Percentiles rank a stretch among this genome's conserved stretches.
Conservation (phyloP, 805 yeast genomes). For the Teunomyces tritomae region DNA sequence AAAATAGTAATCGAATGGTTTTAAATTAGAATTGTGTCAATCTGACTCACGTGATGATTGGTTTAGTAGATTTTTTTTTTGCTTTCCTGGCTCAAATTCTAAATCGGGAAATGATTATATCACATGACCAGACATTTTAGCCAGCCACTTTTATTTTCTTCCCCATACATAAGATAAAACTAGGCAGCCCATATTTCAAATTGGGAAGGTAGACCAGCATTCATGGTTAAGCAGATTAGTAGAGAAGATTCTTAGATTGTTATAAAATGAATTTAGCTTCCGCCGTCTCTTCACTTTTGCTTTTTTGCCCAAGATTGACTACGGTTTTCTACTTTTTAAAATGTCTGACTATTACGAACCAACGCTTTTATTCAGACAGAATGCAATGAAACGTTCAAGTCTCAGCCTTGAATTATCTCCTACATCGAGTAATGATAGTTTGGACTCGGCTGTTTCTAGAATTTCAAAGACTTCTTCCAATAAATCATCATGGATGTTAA, state of each 20-base stretch:
- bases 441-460: background rate
- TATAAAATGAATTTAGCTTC: background rate
- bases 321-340: background rate
- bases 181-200: background rate
- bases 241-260: background rate
- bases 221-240: background rate
- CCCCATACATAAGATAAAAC: background rate
- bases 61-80: too few relatives aligned
- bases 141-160: background rate
- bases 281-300: background rate
- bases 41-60: too few relatives aligned
- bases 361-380: slow-evolving; percentile 40
- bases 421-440: slow-evolving; percentile 18
- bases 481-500: slow-evolving; percentile 29
- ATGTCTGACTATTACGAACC: slow-evolving; percentile 40
- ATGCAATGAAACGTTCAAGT: slow-evolving; percentile 31
- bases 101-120: background rate
- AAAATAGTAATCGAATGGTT: background rate
- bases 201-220: slow-evolving; percentile 3
- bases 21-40: background rate
- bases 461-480: background rate
- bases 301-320: background rate
- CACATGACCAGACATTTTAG: background rate
- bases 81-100: slow-evolving; percentile 1
- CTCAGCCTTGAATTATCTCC: slow-evolving; percentile 21